Evolutionary conservation across 2,329 filamentous ascomycete species (phyloP), one percentile per base, ranked within the genome.

Genomic region (Fusarium aywerte): DNA sequence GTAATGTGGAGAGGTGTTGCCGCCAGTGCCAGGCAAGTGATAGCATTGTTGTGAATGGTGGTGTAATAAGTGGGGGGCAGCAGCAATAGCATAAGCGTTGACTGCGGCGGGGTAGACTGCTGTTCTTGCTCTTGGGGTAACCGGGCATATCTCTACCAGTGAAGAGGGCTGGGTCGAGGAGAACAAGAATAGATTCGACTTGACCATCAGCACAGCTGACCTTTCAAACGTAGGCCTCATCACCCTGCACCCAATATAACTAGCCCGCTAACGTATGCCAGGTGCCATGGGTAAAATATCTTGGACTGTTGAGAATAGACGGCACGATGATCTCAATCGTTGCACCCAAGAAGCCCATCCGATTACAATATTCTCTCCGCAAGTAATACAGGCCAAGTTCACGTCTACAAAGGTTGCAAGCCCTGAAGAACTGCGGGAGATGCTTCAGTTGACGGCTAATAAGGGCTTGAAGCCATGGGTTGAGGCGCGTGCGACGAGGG

Each of bases 181-280:
- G 35, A 82, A 88, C 67, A 71, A 76, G 61, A 82, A 84, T 75
- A 86, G 84, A 0, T 90, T 93, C 65, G 90, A 93, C 78, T 82
- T 93, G 49, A 90, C 93, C 73, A 76, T 93, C 78, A 91, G 88
- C 80, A 89, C 87, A 4, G 89, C 90, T 56, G 44, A 48, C 2
- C 31, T 31, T 15, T 13, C 21, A 4, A 48, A 48, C 21, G 31
- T 35, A 35, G 25, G 29, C 7, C 9, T 2, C 7, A 10, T 2
- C 8, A 4, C 27, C 10, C n/a, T n/a, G n/a, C 12, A 7, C 7
- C 2, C 2, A 1, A 2, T 11, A 2, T 4, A 3, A 21, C 4
- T 3, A 5, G 3, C 9, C 10, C 12, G 18, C 44, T 62, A 7
- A 56, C 4, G 4, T 13, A 10, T 40, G 8, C 2, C 11, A 74